Evolutionary conservation across 2,329 filamentous ascomycete species (phyloP).

Genomic region (Pseudonectria buxi): DNA sequence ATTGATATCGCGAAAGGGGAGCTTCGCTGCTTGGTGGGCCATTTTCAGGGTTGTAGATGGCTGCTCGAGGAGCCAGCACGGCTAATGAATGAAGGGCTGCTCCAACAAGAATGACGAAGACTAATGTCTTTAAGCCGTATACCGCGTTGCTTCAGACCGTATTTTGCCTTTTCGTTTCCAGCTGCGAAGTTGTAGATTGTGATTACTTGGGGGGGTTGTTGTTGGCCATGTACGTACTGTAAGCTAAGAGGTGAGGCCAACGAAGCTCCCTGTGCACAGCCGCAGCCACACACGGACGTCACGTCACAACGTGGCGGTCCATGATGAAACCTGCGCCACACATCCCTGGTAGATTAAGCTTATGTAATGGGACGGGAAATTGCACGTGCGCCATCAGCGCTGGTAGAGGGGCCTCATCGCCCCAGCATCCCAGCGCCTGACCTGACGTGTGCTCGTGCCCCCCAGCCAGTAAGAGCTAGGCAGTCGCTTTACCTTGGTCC

Average conservation of each 20-base stretch:
- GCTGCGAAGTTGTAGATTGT: too few species aligned
- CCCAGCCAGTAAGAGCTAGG: constrained; percentile 16
- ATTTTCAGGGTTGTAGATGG: constrained; percentile 20
- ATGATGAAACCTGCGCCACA: too few species aligned
- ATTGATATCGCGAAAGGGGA: constrained; percentile 94
- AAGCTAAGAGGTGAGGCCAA: constrained; percentile 18
- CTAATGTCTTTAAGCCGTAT: too few species aligned
- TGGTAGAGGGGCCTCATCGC: constrained; percentile 3
- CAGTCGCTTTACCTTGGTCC: constrained; percentile 16
- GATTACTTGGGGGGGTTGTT: too few species aligned
- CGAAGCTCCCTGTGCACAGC: constrained; percentile 22
- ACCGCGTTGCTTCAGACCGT: too few species aligned
- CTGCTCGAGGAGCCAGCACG: constrained; percentile 8
- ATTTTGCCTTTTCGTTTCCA: too few species aligned
- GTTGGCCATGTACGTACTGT: neutral
- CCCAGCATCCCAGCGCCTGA: constrained; percentile 5
- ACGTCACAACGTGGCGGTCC: constrained; percentile 4
- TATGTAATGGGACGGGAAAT: neutral
- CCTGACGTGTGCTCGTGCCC: constrained; percentile 19
- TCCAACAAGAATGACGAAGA: too few species aligned
- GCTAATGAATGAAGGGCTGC: neutral
- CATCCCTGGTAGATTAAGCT: too few species aligned
- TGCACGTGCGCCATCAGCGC: constrained; percentile 4
- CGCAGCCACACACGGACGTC: too few species aligned
- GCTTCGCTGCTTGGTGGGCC: constrained; percentile 31